Evolutionary conservation across 129 eudicot genomes (phyloP).

Genomic region (Apium graveolens): DNA sequence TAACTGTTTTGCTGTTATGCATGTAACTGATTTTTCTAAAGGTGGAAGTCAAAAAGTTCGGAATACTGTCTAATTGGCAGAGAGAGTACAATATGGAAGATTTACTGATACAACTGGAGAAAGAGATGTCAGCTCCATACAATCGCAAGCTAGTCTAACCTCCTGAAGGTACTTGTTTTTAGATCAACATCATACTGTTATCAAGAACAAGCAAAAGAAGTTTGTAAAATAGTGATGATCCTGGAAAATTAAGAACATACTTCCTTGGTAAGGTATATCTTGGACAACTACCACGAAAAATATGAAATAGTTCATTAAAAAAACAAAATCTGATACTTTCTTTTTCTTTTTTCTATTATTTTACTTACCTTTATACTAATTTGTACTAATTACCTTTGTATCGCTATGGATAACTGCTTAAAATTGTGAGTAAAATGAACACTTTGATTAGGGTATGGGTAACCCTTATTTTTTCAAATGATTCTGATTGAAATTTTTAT

Average conservation of each 20-base stretch:
- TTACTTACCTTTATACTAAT: too few relatives aligned
- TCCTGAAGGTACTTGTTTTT: constrained; percentile 2
- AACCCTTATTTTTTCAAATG: neutral
- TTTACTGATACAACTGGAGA: neutral
- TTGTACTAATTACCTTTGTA: too few relatives aligned
- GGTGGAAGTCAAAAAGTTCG: neutral
- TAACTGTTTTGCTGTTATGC: neutral
- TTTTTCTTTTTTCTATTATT: too few relatives aligned
- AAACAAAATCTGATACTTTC: neutral
- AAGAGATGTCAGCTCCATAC: neutral
- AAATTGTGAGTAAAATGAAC: neutral
- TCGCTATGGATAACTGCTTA: neutral
- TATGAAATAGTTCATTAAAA: neutral
- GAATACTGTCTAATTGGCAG: constrained; percentile 1
- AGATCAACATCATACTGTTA: neutral
- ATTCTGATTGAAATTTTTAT: neutral
- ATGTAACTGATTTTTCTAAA: neutral
- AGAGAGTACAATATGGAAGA: constrained; percentile 2
- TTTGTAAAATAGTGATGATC: neutral
- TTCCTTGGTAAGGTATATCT: constrained; percentile 88
- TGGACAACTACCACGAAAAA: constrained; percentile 10
- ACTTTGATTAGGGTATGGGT: neutral
- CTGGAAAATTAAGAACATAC: constrained; percentile 26
- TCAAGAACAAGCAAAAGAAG: neutral
- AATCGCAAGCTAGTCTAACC: neutral